Evolutionary conservation across 768 basidiomycete genomes (phyloP).

Genomic region (Mycena latifolia): DNA sequence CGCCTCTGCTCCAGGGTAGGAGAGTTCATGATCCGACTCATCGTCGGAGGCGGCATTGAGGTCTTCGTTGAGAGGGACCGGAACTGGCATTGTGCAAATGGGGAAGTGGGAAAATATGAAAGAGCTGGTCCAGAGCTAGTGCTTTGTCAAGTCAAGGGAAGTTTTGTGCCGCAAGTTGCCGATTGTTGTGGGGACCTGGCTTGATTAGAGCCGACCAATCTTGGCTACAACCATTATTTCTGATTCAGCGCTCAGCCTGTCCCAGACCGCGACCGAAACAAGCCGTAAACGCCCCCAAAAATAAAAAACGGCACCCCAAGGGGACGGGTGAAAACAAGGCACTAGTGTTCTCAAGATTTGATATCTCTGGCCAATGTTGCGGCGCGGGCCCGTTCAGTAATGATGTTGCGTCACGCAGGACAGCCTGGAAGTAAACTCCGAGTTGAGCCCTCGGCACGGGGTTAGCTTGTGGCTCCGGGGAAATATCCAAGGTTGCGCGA

Average conservation of each 20-base stretch:
- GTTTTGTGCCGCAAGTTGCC: neutral
- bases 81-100: conserved; percentile 1
- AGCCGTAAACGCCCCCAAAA: neutral
- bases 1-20: too few relatives aligned
- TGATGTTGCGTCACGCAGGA: too few relatives aligned
- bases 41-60: conserved; percentile 48
- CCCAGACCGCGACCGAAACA: too few relatives aligned
- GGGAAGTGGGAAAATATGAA: neutral
- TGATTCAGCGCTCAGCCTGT: neutral
- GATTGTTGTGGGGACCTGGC: conserved; percentile 1
- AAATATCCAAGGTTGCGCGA: too few relatives aligned
- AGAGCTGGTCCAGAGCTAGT: neutral
- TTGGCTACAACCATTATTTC: too few relatives aligned
- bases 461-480: too few relatives aligned
- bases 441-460: too few relatives aligned
- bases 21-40: conserved; percentile 45
- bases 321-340: neutral
- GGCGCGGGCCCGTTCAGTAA: too few relatives aligned
- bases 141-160: conserved; percentile 16
- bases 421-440: too few relatives aligned
- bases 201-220: neutral
- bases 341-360: too few relatives aligned
- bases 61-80: conserved; percentile 45
- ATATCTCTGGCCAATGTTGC: too few relatives aligned
- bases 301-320: neutral